phyloP scores from a whole-genome alignment of 1,284 basidiomycete species.

The Thelephora terrestris region DNA sequence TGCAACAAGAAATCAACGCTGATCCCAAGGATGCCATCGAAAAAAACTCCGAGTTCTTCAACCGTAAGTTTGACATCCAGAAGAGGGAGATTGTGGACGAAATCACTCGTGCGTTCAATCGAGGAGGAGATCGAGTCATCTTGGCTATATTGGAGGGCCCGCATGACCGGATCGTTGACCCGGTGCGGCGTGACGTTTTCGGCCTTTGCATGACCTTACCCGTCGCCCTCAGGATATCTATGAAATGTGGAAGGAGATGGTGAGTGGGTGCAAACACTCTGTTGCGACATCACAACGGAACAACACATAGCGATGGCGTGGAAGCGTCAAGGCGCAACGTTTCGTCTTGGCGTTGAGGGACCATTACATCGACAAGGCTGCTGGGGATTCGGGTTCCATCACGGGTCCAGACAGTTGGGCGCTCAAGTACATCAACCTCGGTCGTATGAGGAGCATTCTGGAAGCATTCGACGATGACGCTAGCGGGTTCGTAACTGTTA shows the following conservation, averaged over 20 bases:
- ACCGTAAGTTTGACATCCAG: conserved; percentile 25
- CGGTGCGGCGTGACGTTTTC: conserved; percentile 11
- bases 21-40: conserved; percentile 18
- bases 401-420: conserved; percentile 13
- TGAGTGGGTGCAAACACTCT: conserved; percentile 3
- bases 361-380: conserved; percentile 21
- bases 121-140: conserved; percentile 20
- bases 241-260: conserved; percentile 24
- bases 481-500: conserved; percentile 21
- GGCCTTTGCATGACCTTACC: neutral
- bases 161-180: conserved; percentile 23
- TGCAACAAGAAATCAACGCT: conserved; percentile 15
- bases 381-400: no score
- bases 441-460: conserved; percentile 14
- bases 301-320: conserved; percentile 22
- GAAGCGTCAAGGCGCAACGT: conserved; percentile 25
- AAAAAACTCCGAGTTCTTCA: conserved; percentile 21
- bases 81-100: conserved; percentile 19
- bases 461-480: conserved; percentile 25
- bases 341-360: conserved; percentile 28
- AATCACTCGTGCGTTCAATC: conserved; percentile 14
- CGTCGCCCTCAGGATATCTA: conserved; percentile 14
- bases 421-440: conserved; percentile 13
- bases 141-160: conserved; percentile 21
- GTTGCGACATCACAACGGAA: neutral